Percentiles rank a stretch among this genome's conserved stretches.
phyloP scores from a whole-genome alignment of 441 rosid genomes.

The Erysimum pusillum region DNA sequence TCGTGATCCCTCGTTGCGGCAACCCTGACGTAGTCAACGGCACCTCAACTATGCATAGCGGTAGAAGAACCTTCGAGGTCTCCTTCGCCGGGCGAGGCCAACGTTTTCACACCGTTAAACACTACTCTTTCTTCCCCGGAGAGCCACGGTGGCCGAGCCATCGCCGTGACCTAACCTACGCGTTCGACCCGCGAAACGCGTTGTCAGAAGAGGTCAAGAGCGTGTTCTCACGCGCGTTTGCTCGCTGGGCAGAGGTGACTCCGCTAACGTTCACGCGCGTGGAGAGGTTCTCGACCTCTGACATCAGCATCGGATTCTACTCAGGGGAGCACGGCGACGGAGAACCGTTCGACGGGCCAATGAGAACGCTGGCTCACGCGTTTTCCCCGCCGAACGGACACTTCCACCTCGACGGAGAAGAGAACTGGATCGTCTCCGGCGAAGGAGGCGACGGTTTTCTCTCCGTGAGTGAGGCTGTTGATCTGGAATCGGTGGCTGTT shows the following conservation, averaged over 20 bases:
- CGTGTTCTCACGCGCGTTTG: conserved; percentile 74
- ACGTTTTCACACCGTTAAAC: conserved; percentile 57
- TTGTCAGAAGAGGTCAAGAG: conserved; percentile 58
- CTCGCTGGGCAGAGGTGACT: conserved; percentile 69
- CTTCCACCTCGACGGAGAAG: conserved; percentile 74
- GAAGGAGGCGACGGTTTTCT: conserved; percentile 36
- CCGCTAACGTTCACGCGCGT: conserved; percentile 64
- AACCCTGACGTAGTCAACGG: conserved; percentile 85
- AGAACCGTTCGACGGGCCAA: conserved; percentile 77
- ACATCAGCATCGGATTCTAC: conserved; percentile 73
- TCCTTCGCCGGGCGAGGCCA: conserved; percentile 31
- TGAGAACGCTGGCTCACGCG: conserved; percentile 88
- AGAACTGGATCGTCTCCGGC: conserved; percentile 74
- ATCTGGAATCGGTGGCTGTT: conserved; percentile 82
- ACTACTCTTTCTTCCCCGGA: conserved; percentile 75
- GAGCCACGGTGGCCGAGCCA: conserved; percentile 67
- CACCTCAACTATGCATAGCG: conserved; percentile 71
- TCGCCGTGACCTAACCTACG: conserved; percentile 63
- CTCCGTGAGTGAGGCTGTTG: conserved; percentile 55
- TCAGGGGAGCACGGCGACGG: conserved; percentile 87
- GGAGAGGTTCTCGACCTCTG: conserved; percentile 50
- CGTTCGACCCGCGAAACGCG: conserved; percentile 55
- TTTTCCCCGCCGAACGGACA: conserved; percentile 82
- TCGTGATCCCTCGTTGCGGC: conserved; percentile 75
- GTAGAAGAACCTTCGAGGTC: conserved; percentile 41